Evolutionary conservation across 2,329 filamentous ascomycete genomes (phyloP), one percentile per base, ranked within the genome.

Genomic region (Elsinoe fawcettii): DNA sequence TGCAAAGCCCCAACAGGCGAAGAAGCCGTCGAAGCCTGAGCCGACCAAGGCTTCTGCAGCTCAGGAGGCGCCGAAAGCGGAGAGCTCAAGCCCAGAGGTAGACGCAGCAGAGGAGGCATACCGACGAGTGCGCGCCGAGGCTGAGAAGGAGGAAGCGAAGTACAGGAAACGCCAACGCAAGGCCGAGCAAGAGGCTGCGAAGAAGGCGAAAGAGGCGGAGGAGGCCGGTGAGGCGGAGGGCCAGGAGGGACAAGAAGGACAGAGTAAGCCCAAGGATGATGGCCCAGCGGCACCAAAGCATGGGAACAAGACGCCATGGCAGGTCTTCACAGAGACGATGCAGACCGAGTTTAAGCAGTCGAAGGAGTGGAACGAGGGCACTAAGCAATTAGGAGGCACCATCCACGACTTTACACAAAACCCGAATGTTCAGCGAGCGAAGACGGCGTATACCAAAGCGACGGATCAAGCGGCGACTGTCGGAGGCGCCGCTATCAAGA

Each of bases 311-410:
- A 93, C 92, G 2, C 93, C 93, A 56, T 97, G 93, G 91, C 90
- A 97, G 71, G 93, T 99, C 30, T 99, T 99, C 76, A 89, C 89
- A 68, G 93, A 99, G 69, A 99, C 93, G n/a, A 83, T 99, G 74
- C 84, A 89, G 71, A 81, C 80, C 58, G 93, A 99, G 74, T 95
- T 99, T 75, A 90, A 96, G 73, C 88, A 90, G 55, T 97, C 91
- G 14, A 96, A 97, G 70, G 93, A 99, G 72, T 99, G 93, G 93
- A 96, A 99, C 68, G 93, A 99, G 69, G 95, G 90, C 43, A 99
- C 92, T 41, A 97, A 99, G 76, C 89, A 93, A 63, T 81, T 99
- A 41, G 88, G 89, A 16, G 89, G 88, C 51, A 88, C 87, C 5
- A 90, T 92, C 16, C 87, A 96, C 68, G 85, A 96, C 66, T 93